These are phyloP conservation scores for Ogataea glucozyma DNA, from an alignment of 805 yeast species.

Conservation along the genomic window DNA sequence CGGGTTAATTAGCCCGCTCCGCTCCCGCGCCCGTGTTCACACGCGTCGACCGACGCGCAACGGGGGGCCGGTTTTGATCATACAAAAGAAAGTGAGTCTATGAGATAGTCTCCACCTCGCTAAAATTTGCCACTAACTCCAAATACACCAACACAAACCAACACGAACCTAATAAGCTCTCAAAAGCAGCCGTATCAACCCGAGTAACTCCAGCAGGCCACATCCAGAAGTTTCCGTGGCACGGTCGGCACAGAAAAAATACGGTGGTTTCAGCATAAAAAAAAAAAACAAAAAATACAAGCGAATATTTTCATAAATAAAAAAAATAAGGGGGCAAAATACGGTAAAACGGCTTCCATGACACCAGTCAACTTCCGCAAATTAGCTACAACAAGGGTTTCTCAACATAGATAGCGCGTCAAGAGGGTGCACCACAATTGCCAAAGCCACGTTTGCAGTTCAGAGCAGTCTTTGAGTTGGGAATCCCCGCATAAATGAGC, in stretches of 20 bases:
- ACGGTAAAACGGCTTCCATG: not conserved
- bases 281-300: no score
- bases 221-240: no score
- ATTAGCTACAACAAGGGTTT: not conserved
- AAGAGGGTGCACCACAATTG: not conserved
- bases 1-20: no score
- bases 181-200: not conserved
- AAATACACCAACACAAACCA: no score
- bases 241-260: constrained; percentile 4
- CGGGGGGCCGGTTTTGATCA: not conserved
- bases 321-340: constrained; percentile 6
- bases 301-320: no score
- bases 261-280: no score
- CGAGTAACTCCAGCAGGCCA: no score
- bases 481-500: constrained; percentile 1
- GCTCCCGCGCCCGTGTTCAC: constrained; percentile 1
- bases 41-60: constrained; percentile 1
- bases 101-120: no score
- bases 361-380: not conserved
- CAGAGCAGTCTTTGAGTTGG: not conserved
- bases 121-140: no score
- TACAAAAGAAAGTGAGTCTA: no score
- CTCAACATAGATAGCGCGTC: not conserved
- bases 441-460: not conserved
- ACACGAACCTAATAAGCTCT: no score